Evolutionary conservation across 495 filamentous ascomycete species (phyloP), one percentile per base, ranked within the genome.

Genomic region (Aspergillus wentii): DNA sequence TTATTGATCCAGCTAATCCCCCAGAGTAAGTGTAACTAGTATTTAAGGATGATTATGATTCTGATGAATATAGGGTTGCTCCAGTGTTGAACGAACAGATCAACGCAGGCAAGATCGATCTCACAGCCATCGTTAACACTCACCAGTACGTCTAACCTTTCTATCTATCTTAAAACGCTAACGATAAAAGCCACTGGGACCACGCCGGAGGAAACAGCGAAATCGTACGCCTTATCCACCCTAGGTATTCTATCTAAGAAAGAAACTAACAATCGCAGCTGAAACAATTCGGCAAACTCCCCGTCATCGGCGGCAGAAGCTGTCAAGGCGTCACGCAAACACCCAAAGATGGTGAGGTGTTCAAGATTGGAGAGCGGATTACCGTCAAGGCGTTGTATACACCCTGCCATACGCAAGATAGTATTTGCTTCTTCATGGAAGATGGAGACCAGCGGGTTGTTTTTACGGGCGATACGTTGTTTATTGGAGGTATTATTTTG

Each of bases 381-480:
- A 74, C 74, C 2, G 88, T 96, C 35, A 92, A 78, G 52, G 86
- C 85, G n/a, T 63, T 97, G 17, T 83, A 97, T 63, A 98, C 92
- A 6, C 92, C 92, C 3, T 98, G 92, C 58, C 94, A 98, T 57
- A 98, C 92, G 2, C 92, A 96, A 62, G 92, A 98, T 60, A 95
- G 88, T 53, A 95, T 98, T 48, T 97, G 92, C 74, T 98, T 78
- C 49, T 77, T 76, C 35, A 79, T 92, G 71, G 76, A 94, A 59
- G 92, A 97, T 51, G 80, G 76, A 8, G 69, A 80, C 17, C 79
- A 95, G 33, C 79, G 75, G 46, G 94, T 74, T 7, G 86, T 97
- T 15, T 98, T 98, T 57, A 97, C 92, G 0, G 92, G 92, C 15
- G 92, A 98, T 55, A 97, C 92, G 4, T 68, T 98, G 14, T 98